phyloP scores from a whole-genome alignment of 129 eudicot genomes.

The Chrysanthemum makinoi region DNA sequence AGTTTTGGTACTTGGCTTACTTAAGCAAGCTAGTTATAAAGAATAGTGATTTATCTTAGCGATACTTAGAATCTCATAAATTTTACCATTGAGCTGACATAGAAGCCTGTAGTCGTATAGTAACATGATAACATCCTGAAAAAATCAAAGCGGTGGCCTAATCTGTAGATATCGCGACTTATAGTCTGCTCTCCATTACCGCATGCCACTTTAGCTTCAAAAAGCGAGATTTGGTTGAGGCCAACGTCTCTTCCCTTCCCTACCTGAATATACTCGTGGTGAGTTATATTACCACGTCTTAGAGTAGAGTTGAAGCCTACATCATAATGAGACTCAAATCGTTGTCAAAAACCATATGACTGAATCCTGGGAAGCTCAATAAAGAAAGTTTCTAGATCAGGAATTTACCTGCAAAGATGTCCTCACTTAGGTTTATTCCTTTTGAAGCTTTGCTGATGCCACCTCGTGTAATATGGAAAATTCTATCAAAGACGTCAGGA shows the following conservation, averaged over 20 bases:
- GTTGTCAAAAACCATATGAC: slow-evolving; percentile 2
- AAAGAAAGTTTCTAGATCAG: slow-evolving; percentile 1
- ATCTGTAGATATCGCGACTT: slow-evolving; percentile 94
- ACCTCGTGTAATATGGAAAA: slow-evolving; percentile 97
- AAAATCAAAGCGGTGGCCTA: slow-evolving; percentile 99
- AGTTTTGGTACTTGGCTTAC: slow-evolving; percentile 8
- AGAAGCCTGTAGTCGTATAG: slow-evolving; percentile 92
- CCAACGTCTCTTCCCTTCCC: slow-evolving; percentile 99
- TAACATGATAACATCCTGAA: slow-evolving; percentile 96
- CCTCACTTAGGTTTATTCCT: slow-evolving; percentile 96
- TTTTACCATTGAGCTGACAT: slow-evolving; percentile 88
- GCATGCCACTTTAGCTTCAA: slow-evolving; percentile 99
- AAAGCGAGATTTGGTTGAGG: slow-evolving; percentile 95
- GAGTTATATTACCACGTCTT: slow-evolving; percentile 93
- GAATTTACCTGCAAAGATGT: slow-evolving; percentile 84
- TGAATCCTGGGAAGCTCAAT: slow-evolving; percentile 10
- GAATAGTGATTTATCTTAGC: slow-evolving; percentile 9
- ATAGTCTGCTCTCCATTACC: slow-evolving; percentile 99
- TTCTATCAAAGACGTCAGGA: slow-evolving; percentile 95
- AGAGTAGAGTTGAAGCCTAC: slow-evolving; percentile 93
- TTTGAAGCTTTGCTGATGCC: slow-evolving; percentile 97
- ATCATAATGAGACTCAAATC: slow-evolving; percentile 3
- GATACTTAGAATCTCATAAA: slow-evolving; percentile 1
- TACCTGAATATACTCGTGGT: slow-evolving; percentile 98
- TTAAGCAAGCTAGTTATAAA: slow-evolving; percentile 15